phyloP scores from a whole-genome alignment of 1,284 basidiomycete genomes.

The Paramarasmius palmivorus region DNA sequence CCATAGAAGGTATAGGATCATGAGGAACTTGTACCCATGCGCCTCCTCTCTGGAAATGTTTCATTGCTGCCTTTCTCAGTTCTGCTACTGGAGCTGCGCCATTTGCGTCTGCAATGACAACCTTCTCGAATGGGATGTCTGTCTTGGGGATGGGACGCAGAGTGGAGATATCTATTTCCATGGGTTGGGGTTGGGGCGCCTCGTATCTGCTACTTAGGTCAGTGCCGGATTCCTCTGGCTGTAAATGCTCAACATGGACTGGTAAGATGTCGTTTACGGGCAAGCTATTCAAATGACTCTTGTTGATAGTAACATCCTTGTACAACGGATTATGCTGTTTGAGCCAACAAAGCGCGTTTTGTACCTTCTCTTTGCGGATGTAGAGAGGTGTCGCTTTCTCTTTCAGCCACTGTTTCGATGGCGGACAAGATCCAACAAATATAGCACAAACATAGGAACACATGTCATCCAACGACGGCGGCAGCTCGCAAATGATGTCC shows the following conservation, averaged over 20 bases:
- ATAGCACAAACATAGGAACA: conserved; percentile 31
- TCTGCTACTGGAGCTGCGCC: neutral
- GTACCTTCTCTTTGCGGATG: conserved; percentile 27
- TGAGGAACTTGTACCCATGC: neutral
- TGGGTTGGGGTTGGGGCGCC: too few species aligned
- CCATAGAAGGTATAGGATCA: neutral
- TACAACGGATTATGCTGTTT: neutral
- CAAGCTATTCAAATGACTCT: neutral
- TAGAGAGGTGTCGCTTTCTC: conserved; percentile 30
- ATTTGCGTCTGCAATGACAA: conserved; percentile 1
- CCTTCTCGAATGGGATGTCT: neutral
- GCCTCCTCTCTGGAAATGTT: neutral
- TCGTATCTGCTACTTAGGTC: neutral
- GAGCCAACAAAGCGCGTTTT: conserved; percentile 2
- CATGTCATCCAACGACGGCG: conserved; percentile 31
- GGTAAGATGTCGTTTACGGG: neutral
- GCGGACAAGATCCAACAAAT: conserved; percentile 31
- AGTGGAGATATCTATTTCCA: too few species aligned
- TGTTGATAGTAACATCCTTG: neutral
- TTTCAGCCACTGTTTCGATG: conserved; percentile 29
- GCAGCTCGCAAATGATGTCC: conserved; percentile 25
- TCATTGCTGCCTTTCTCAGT: neutral
- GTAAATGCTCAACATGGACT: conserved; percentile 3
- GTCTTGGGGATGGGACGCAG: neutral
- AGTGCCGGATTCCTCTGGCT: neutral